Conservation (phyloP, 2,329 filamentous ascomycete genomes). For the Pestalotiopsis sp. region DNA sequence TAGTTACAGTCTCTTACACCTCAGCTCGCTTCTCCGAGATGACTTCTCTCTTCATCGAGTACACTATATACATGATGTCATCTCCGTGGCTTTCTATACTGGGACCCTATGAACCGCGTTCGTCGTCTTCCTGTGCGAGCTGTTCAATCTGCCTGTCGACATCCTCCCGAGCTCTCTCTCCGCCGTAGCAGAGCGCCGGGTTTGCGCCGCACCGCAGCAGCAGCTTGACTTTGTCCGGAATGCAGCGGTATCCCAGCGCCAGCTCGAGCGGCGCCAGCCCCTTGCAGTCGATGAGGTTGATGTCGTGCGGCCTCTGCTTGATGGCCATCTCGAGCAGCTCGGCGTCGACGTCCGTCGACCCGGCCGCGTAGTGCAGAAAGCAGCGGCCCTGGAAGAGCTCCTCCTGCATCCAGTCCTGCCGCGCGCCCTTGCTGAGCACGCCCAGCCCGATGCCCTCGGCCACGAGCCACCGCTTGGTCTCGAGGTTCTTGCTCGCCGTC, state of each 20-base stretch:
- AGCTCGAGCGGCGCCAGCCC: constrained; percentile 4
- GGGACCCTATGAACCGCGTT: neutral
- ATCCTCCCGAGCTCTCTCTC: constrained; percentile 3
- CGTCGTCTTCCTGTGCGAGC: neutral
- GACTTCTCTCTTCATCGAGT: too few species aligned
- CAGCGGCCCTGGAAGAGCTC: constrained; percentile 1
- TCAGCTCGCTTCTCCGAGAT: too few species aligned
- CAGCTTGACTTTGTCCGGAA: neutral
- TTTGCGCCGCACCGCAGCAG: neutral
- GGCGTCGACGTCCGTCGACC: neutral
- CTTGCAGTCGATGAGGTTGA: neutral
- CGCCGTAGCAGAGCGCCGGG: neutral
- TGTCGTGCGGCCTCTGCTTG: neutral
- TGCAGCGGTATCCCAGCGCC: constrained; percentile 4
- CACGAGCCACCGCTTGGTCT: constrained; percentile 5
- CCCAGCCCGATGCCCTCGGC: neutral
- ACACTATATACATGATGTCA: neutral
- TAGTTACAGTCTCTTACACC: neutral
- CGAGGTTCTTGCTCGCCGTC: constrained; percentile 1
- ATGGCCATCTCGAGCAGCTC: neutral
- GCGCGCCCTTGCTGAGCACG: neutral
- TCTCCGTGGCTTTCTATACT: neutral
- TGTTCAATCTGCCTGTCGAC: neutral
- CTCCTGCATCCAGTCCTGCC: constrained; percentile 2
- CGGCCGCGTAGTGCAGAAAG: constrained; percentile 2